Conservation (phyloP, 176 grass and related monocot genomes). For the Chloris gayana region DNA sequence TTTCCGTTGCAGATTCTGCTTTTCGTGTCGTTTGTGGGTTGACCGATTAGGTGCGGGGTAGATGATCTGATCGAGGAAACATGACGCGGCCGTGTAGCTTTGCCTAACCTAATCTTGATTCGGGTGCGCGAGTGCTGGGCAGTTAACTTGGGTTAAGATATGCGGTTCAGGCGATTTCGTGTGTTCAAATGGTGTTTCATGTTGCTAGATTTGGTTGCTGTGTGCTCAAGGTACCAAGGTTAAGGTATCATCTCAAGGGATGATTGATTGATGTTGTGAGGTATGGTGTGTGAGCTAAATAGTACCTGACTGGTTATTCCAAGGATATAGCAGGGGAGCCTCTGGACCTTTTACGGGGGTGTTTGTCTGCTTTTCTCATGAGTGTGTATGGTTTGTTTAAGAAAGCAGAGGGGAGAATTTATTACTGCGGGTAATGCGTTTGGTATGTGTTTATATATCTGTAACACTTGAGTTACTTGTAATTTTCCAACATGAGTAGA, state of each 20-base stretch:
- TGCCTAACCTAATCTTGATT: not conserved
- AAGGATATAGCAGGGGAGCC: not conserved
- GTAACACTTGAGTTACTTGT: not conserved
- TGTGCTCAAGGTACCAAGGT: not conserved
- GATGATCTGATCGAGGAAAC: not conserved
- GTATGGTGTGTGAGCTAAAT: not conserved
- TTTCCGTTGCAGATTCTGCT: slow-evolving; percentile 15
- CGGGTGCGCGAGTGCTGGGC: not conserved
- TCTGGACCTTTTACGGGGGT: not conserved
- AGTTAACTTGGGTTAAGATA: not conserved
- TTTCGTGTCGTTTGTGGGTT: not conserved
- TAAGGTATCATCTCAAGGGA: not conserved
- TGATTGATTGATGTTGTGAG: too few relatives aligned
- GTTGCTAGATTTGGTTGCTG: slow-evolving; percentile 17
- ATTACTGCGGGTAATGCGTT: not conserved
- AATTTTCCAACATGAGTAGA: not conserved
- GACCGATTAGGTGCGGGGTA: slow-evolving; percentile 19
- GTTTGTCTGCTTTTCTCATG: not conserved
- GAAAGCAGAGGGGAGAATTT: not conserved
- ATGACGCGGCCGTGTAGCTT: not conserved
- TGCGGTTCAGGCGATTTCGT: slow-evolving; percentile 2
- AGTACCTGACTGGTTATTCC: not conserved
- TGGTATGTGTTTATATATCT: not conserved
- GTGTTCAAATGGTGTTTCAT: not conserved
- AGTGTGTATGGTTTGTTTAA: not conserved